Evolutionary conservation across 768 basidiomycete genomes (phyloP).

Genomic region (Trametes villosa): DNA sequence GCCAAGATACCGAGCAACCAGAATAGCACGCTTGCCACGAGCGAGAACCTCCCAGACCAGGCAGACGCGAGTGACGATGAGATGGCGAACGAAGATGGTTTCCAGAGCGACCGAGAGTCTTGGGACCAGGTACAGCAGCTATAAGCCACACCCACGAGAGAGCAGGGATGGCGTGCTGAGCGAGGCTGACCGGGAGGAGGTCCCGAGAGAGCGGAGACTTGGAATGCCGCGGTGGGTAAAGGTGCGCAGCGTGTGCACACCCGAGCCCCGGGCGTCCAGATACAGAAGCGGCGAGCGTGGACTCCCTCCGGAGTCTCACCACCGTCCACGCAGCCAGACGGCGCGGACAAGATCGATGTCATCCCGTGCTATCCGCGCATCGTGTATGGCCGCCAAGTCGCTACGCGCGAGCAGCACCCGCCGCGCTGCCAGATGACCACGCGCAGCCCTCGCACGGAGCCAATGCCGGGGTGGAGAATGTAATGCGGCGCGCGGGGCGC

Average conservation of each 20-base stretch:
- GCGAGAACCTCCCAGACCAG: not conserved
- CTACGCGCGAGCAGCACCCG: not conserved
- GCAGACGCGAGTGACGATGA: not conserved
- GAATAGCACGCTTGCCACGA: slow-evolving; percentile 2
- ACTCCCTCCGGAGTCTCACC: not conserved
- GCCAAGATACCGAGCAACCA: slow-evolving; percentile 1
- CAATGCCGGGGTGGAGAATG: slow-evolving; percentile 11
- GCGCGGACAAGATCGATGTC: not conserved
- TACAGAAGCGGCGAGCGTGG: not conserved
- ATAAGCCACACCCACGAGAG: not conserved
- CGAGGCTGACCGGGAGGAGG: not conserved
- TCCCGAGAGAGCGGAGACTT: slow-evolving; percentile 9
- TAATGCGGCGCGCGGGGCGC: slow-evolving; percentile 1
- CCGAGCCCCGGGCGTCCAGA: not conserved
- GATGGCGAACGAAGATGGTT: too few species aligned
- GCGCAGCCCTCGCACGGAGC: not conserved
- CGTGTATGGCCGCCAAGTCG: slow-evolving; percentile 1
- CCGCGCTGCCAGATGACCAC: slow-evolving; percentile 10
- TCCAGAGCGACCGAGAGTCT: too few species aligned
- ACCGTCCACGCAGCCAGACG: too few species aligned
- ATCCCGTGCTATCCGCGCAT: not conserved
- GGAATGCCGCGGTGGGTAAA: not conserved
- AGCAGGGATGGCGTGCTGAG: not conserved
- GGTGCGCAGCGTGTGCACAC: not conserved
- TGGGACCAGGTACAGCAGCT: not conserved